Base-by-base conservation (phyloP, 164 flowering plant genomes). In the Piper betle region DNA sequence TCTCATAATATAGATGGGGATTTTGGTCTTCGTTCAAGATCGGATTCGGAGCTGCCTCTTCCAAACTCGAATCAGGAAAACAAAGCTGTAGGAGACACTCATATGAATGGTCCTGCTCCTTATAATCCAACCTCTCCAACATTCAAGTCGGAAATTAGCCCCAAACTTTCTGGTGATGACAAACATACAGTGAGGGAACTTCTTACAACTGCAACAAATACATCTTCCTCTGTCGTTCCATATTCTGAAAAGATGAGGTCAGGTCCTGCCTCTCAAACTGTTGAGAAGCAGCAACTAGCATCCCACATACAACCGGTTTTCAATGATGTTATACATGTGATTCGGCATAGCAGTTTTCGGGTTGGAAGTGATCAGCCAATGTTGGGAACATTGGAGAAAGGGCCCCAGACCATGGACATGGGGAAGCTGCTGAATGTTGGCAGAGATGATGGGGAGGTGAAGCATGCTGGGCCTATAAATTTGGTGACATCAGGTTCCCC, bases 321-420 rank as follows among this genome's bases (percentile, higher is more conserved):
- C 66, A 89, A 88, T 71, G 92, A 89, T 64, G 85, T 93, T 62
- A 83, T 87, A 65, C 95, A 92, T 73, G 95, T 91, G 43, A 88
- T 84, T 50, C 68, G 88, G 60, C 95, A 88, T 68, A 84, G 96
- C 71, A 93, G 91, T 69, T 87, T 77, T 72, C 85, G 87, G 20
- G 84, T 87, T 19, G 92, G 89, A 53, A 79, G 70, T 64, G 98
- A 93, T 64, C 87, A 77, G 68, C 83, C 83, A 18, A 72, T 78
- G 52, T 70, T 75, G 64, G 93, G 82, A 76, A 72, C 82, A 6
- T 72, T 78, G 52, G 90, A 90, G 57, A 74, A 78, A 79, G 87
- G 84, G 33, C 79, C 75, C 53, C 84, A 74, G 62, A 83, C 74
- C 69, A 65, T 78, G 73, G 86, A 86, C 72, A 81, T 80, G n/a